phyloP scores from a whole-genome alignment of 306 rosid genomes.

The Glycine latifolia region DNA sequence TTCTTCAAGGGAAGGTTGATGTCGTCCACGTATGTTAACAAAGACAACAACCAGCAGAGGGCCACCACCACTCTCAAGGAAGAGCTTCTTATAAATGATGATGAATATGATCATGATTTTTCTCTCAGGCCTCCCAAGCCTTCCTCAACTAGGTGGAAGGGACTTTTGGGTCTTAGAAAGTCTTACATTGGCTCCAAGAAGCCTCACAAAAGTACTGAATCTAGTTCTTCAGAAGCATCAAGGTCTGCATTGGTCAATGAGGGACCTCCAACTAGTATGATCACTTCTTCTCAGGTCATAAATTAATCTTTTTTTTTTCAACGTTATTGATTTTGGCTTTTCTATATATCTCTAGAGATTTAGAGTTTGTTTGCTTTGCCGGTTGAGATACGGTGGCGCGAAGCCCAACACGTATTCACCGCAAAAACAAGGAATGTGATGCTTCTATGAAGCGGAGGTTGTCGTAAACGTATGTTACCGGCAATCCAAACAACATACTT shows the following conservation, averaged over 20 bases:
- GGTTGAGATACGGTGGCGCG: too few species aligned
- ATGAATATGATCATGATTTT: slow-evolving; percentile 46
- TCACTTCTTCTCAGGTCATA: slow-evolving; percentile 59
- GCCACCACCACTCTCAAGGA: slow-evolving; percentile 84
- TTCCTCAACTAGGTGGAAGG: slow-evolving; percentile 74
- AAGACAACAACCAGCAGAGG: slow-evolving; percentile 58
- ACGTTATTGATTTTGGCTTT: too few species aligned
- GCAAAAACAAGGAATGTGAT: too few species aligned
- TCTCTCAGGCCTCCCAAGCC: slow-evolving; percentile 73
- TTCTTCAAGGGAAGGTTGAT: slow-evolving; percentile 82
- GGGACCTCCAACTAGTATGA: slow-evolving; percentile 43
- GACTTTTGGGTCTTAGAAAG: slow-evolving; percentile 77
- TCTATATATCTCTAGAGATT: too few species aligned
- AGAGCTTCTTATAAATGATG: slow-evolving; percentile 69
- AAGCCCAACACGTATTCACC: too few species aligned
- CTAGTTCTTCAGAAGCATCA: slow-evolving; percentile 36
- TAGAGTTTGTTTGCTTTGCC: too few species aligned
- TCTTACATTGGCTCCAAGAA: slow-evolving; percentile 72
- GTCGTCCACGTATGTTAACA: slow-evolving; percentile 82
- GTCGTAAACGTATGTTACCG: too few species aligned
- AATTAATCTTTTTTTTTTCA: not conserved
- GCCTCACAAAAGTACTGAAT: slow-evolving; percentile 50
- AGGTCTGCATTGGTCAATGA: slow-evolving; percentile 55
- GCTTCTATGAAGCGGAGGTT: too few species aligned
- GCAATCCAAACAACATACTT: too few species aligned